Evolutionary conservation across 2,329 filamentous ascomycete species (phyloP), one percentile per base, ranked within the genome.

Genomic region (Fusarium longipes): DNA sequence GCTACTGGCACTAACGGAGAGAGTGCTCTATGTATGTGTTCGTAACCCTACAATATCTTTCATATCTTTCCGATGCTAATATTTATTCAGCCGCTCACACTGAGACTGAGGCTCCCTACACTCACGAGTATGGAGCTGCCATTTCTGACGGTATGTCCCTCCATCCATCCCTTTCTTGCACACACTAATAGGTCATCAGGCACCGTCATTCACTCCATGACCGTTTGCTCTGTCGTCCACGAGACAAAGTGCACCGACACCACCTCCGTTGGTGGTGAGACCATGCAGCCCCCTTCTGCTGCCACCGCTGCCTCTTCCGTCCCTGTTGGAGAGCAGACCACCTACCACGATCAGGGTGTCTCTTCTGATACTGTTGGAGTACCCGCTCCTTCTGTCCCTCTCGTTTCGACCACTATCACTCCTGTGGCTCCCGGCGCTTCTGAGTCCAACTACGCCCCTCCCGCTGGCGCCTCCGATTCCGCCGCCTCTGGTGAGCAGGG

Each of bases 151-250:
- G 78, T 78, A 73, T 59, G 63, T n/a, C 25, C 7, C 15, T 45
- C 32, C 15, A 20, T 18, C 12, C 4, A 44, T 40, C 20, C 14
- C n/a, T 40, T 10, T 2, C 12, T 11, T 29, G 18, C 22, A 18
- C 22, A 20, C 10, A 22, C 40, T 40, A 33, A 45, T 57, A 43
- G 38, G 51, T 9, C 42, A n/a, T 20, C 40, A 80, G 77, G 77
- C 4, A 65, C 69, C 22, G 51, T 77, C 29, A 63, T 80, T 40
- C 76, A 77, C 65, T 74, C 77, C 27, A 73, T 78, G 67, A 79
- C 78, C 68, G 65, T 77, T 53, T 80, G 79, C 73, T 75, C 73
- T 63, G 59, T 80, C 48, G 65, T 78, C 27, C 72, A 77, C 27
- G 73, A 72, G 56, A 80, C 78, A 30, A 65, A 73, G 51, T 81